Conservation (phyloP, 495 filamentous ascomycete species). For the Aspergillus leporis region DNA sequence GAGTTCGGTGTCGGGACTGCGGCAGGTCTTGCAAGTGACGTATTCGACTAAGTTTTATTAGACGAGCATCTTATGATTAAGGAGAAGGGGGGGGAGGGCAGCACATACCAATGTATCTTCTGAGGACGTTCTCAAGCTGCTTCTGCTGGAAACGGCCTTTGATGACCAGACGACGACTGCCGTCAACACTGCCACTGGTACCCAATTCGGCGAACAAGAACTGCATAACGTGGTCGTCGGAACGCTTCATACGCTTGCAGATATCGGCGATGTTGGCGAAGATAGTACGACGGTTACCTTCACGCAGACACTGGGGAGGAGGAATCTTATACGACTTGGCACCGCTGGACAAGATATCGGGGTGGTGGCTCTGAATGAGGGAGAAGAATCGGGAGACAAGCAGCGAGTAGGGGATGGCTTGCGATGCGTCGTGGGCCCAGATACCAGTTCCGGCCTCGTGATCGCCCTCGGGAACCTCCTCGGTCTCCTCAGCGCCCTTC, state of each 20-base stretch:
- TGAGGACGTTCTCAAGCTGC: conserved; percentile 92
- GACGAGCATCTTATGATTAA: background rate
- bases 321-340: conserved; percentile 97
- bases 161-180: conserved; percentile 89
- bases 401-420: conserved; percentile 77
- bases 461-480: conserved; percentile 66
- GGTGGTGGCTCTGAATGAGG: conserved; percentile 87
- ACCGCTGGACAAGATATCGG: conserved; percentile 84
- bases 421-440: conserved; percentile 79
- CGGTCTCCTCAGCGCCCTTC: conserved; percentile 50
- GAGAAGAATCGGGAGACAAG: conserved; percentile 90
- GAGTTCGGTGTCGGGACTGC: conserved; percentile 90
- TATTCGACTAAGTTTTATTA: conserved; percentile 72
- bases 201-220: conserved; percentile 98
- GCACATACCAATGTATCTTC: conserved; percentile 86
- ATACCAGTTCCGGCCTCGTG: conserved; percentile 89
- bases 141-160: conserved; percentile 99
- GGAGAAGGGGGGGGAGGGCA: background rate
- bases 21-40: conserved; percentile 97
- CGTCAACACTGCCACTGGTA: conserved; percentile 92
- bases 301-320: conserved; percentile 96
- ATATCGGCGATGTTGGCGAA: conserved; percentile 97
- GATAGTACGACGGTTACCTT: conserved; percentile 99
- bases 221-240: conserved; percentile 93
- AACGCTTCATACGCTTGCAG: conserved; percentile 92